Base-by-base conservation (phyloP, 163 green algal genomes). In the Chlamydomonas reinhardtii region DNA sequence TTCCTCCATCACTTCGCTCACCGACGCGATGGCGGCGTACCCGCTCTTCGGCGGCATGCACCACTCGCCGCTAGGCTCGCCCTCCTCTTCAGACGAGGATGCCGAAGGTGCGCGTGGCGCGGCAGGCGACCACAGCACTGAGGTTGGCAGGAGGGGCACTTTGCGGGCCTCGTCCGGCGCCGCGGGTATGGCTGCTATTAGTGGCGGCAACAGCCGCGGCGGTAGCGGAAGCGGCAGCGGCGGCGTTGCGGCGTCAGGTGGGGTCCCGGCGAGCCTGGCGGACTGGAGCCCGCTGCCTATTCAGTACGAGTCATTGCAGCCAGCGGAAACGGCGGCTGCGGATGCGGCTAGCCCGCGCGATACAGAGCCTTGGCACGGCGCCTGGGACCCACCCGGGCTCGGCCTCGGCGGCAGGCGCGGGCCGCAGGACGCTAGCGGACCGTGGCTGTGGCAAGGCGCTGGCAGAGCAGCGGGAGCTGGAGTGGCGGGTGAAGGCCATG, bases 291-390 rank as follows among this genome's bases (percentile, higher is more conserved):
- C 70, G 16, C 16, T 86, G 70, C 80, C 80, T 3, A 79, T 86
- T 11, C 80, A 86, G 80, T 80, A 73, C 27, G 66, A 86, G 70
- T 59, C 80, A 22, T 35, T 74, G 52, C 65, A 76, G 48, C 32
- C 65, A 32, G 16, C 43, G 4, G 6, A 22, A 9, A 0, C 39
- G 37, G 0, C 39, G 39, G 11, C 64, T 14, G 17, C 39, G 12
- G 11, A 24, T 5, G 19, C 20, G 61, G 2, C 62, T 4, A 72
- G 19, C 32, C 48, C 32, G 8, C 2, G 17, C 0, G 68, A 76
- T 29, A 52, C 12, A 16, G 80, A 86, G 56, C 80, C 80, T 2
- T 86, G 80, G 80, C 35, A 6, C 15, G 80, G 80, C 8, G 80
- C 80, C 27, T 86, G 69, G 66, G 80, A 86, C 29, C 64, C 8